phyloP scores from a whole-genome alignment of 495 filamentous ascomycete species.

The Penicillium macrosclerotiorum region DNA sequence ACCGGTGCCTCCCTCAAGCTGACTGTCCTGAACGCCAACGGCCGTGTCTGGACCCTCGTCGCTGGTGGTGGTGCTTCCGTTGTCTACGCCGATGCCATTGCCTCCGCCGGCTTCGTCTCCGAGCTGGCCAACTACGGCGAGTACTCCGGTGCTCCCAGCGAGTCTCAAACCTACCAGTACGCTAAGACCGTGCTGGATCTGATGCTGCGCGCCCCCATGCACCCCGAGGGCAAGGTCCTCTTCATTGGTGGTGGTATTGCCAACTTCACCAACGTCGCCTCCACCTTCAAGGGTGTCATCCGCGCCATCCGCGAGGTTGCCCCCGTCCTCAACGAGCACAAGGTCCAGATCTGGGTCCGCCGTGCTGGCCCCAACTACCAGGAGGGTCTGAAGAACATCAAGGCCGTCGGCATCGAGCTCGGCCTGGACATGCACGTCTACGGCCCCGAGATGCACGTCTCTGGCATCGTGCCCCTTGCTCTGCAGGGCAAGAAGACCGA shows the following conservation, averaged over 20 bases:
- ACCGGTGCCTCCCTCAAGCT: constrained; percentile 98
- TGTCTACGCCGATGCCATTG: constrained; percentile 98
- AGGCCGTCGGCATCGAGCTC: constrained; percentile 89
- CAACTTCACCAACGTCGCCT: constrained; percentile 98
- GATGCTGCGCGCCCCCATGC: constrained; percentile 87
- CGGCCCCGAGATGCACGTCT: constrained; percentile 92
- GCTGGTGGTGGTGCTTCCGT: constrained; percentile 99
- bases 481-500: constrained; percentile 58
- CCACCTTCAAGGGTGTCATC: constrained; percentile 99
- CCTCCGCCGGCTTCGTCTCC: constrained; percentile 88
- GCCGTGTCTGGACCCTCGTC: constrained; percentile 96
- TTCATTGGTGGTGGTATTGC: constrained; percentile 99
- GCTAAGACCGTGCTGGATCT: constrained; percentile 94
- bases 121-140: constrained; percentile 99
- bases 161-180: constrained; percentile 98
- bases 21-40: constrained; percentile 86
- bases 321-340: constrained; percentile 86
- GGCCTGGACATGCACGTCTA: constrained; percentile 94
- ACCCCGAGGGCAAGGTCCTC: constrained; percentile 91
- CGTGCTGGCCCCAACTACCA: constrained; percentile 99
- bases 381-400: constrained; percentile 99
- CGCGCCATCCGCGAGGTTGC: constrained; percentile 91
- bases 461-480: constrained; percentile 66
- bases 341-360: constrained; percentile 98
- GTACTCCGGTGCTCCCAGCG: constrained; percentile 97